A percentile compares a stretch with the other conserved stretches of the same genome.
Conservation (phyloP, 2,329 filamentous ascomycete genomes). For the Trichoderma sp. region DNA sequence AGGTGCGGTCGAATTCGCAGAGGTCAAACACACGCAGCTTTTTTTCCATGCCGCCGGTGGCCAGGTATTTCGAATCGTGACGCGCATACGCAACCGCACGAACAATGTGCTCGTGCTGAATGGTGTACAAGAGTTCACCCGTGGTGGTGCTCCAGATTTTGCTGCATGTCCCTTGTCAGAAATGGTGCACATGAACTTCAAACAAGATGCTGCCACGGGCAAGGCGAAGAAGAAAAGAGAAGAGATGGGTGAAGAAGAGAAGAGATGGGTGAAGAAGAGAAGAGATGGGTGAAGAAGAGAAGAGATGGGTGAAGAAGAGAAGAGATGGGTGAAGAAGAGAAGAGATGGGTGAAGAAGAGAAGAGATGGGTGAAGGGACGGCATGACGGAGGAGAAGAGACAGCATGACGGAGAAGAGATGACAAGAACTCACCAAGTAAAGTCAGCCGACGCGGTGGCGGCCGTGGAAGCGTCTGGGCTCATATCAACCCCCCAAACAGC, state of each 20-base stretch:
- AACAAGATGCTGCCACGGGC: background rate
- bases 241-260: no score
- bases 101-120: constrained; percentile 94
- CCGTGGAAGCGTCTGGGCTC: constrained; percentile 82
- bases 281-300: no score
- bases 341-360: no score
- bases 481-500: constrained; percentile 95
- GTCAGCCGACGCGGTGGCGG: constrained; percentile 92
- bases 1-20: constrained; percentile 54
- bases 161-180: constrained; percentile 48
- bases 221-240: background rate
- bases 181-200: background rate
- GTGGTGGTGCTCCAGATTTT: constrained; percentile 98
- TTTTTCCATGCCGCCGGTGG: constrained; percentile 94
- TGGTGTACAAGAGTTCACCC: constrained; percentile 81
- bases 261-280: no score
- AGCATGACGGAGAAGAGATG: no score
- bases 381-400: no score
- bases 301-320: no score
- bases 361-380: no score
- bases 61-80: constrained; percentile 78
- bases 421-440: constrained; percentile 75
- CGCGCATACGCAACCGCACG: constrained; percentile 88
- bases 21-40: constrained; percentile 94
- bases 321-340: no score